These are phyloP conservation scores for Agarophyton chilense DNA, from an alignment of 23 red algal species.

Conservation along the genomic window DNA sequence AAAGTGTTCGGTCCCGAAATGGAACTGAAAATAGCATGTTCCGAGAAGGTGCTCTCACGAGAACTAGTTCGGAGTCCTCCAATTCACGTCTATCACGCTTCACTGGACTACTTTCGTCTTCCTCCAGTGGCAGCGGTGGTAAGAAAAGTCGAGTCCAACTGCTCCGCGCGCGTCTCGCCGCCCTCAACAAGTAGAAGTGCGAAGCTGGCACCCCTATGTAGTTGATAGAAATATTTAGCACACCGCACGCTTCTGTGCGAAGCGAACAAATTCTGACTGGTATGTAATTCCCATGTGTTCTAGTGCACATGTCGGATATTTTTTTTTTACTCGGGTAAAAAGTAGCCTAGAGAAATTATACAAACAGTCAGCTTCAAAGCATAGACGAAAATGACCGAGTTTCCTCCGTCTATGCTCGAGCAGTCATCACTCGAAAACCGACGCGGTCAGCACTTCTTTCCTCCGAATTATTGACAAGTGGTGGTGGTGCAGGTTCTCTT, in stretches of 20 bases:
- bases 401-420: background rate
- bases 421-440: conserved; percentile 1
- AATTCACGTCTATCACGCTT: background rate
- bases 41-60: conserved; percentile 9
- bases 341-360: background rate
- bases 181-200: background rate
- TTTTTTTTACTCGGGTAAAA: background rate
- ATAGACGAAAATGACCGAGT: background rate
- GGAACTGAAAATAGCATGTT: conserved; percentile 1
- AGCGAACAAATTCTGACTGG: conserved; percentile 26
- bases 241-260: background rate
- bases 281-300: conserved; percentile 36
- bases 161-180: conserved; percentile 2
- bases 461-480: background rate
- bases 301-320: background rate
- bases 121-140: background rate
- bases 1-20: conserved; percentile 36
- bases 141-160: conserved; percentile 11
- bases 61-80: conserved; percentile 5
- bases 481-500: background rate
- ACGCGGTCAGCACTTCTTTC: background rate
- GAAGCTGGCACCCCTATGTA: background rate
- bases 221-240: conserved; percentile 12
- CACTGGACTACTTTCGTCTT: background rate
- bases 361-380: background rate